Conservation (phyloP, 441 rosid species). For the Jatropha multifida region DNA sequence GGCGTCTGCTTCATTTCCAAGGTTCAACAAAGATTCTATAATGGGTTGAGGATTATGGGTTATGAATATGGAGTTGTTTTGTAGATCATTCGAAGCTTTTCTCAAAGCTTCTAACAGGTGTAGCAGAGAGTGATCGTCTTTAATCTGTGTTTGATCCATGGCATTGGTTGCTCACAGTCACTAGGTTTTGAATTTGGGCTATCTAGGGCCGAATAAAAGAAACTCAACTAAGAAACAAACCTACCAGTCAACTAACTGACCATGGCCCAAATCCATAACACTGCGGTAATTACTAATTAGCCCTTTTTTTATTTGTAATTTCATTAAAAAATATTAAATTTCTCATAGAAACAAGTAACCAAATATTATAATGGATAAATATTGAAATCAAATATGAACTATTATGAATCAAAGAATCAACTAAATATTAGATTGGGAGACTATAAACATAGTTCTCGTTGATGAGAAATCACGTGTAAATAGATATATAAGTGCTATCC, state of each 20-base stretch:
- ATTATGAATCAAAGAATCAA: too few species aligned
- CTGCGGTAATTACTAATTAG: too few species aligned
- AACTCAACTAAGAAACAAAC: conserved; percentile 6
- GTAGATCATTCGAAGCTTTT: conserved; percentile 42
- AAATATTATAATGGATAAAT: too few species aligned
- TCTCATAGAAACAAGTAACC: too few species aligned
- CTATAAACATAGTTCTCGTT: too few species aligned
- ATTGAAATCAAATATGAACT: too few species aligned
- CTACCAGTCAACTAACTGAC: conserved; percentile 20
- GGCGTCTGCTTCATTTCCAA: conserved; percentile 21
- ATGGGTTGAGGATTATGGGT: conserved; percentile 27
- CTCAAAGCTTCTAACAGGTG: conserved; percentile 31
- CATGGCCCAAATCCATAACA: background rate
- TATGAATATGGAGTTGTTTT: conserved; percentile 34
- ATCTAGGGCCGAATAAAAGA: background rate
- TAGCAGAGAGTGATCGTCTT: conserved; percentile 8
- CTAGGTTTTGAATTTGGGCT: conserved; percentile 10
- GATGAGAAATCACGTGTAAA: too few species aligned
- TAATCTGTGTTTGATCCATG: conserved; percentile 27
- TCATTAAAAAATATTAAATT: too few species aligned
- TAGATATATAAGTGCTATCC: too few species aligned
- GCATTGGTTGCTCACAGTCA: background rate
- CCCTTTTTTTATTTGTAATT: too few species aligned
- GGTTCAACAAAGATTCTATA: conserved; percentile 29
- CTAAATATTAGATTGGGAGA: too few species aligned